Conservation (phyloP, 805 yeast genomes). For the Danielia oregonensis region DNA sequence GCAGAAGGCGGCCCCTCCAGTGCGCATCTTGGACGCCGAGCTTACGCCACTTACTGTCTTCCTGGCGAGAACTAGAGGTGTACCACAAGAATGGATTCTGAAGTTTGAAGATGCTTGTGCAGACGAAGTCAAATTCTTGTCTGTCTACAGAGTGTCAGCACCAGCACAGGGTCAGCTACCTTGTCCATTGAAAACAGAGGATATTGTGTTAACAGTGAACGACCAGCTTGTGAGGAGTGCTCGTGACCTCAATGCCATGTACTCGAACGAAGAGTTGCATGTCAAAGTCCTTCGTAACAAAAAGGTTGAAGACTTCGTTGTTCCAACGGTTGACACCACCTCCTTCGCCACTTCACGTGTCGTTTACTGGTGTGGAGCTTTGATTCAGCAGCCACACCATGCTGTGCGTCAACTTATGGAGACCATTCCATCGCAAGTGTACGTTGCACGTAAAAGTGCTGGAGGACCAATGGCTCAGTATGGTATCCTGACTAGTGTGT, state of each 20-base stretch:
- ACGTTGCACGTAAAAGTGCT: conserved; percentile 65
- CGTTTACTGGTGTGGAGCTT: conserved; percentile 80
- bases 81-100: conserved; percentile 77
- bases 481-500: conserved; percentile 72
- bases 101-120: conserved; percentile 58
- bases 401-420: conserved; percentile 84
- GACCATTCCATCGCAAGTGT: conserved; percentile 77
- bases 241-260: conserved; percentile 58
- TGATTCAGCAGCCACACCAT: conserved; percentile 86
- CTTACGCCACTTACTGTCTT: conserved; percentile 63
- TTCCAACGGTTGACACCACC: conserved; percentile 61
- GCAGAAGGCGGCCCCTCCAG: conserved; percentile 45
- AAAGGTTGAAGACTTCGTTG: conserved; percentile 54
- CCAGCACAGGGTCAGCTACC: conserved; percentile 27
- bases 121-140: conserved; percentile 69
- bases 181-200: conserved; percentile 57
- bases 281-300: conserved; percentile 74
- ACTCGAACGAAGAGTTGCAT: conserved; percentile 38
- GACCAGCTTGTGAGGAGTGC: conserved; percentile 61
- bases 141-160: conserved; percentile 65
- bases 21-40: conserved; percentile 76
- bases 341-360: conserved; percentile 60
- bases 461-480: conserved; percentile 89
- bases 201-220: conserved; percentile 69
- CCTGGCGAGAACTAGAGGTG: conserved; percentile 83